A percentile compares a stretch with the other conserved stretches of the same genome.
Conservation (phyloP, 2,329 filamentous ascomycete species). For the Fusarium metavorans region DNA sequence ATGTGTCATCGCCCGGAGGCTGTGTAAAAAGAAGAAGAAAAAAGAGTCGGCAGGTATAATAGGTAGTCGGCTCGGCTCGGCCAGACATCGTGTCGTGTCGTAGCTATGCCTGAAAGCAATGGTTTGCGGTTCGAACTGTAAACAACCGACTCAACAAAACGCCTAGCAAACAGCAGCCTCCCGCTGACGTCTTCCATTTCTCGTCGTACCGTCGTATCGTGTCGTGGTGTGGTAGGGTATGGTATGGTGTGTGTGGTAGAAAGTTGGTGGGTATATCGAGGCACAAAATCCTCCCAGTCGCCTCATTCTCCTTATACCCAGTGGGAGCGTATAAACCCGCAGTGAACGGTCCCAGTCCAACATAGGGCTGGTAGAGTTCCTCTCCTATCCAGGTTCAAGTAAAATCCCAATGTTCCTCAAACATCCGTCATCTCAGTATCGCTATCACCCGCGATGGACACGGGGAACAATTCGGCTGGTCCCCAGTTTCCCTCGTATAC, state of each 20-base stretch:
- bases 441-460: slow-evolving; percentile 51
- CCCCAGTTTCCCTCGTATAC: slow-evolving; percentile 98
- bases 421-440: slow-evolving; percentile 73
- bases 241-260: slow-evolving; percentile 32
- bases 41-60: slow-evolving; percentile 26
- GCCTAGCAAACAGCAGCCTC: slow-evolving; percentile 34
- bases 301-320: background rate
- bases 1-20: slow-evolving; percentile 5
- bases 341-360: slow-evolving; percentile 26
- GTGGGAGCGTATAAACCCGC: slow-evolving; percentile 32
- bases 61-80: slow-evolving; percentile 19
- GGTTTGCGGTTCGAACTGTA: slow-evolving; percentile 25
- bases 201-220: slow-evolving; percentile 47
- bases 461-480: slow-evolving; percentile 68
- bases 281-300: slow-evolving; percentile 28
- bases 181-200: slow-evolving; percentile 40
- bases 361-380: slow-evolving; percentile 33
- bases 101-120: slow-evolving; percentile 24
- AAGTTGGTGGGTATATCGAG: slow-evolving; percentile 21
- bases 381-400: slow-evolving; percentile 50
- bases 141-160: slow-evolving; percentile 40
- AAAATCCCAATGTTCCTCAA: slow-evolving; percentile 48
- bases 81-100: slow-evolving; percentile 20
- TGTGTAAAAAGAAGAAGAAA: slow-evolving; percentile 31
- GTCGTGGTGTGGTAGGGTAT: slow-evolving; percentile 35